Evolutionary conservation across 1,284 basidiomycete species (phyloP).

Genomic region (Hymenochaete sp.): DNA sequence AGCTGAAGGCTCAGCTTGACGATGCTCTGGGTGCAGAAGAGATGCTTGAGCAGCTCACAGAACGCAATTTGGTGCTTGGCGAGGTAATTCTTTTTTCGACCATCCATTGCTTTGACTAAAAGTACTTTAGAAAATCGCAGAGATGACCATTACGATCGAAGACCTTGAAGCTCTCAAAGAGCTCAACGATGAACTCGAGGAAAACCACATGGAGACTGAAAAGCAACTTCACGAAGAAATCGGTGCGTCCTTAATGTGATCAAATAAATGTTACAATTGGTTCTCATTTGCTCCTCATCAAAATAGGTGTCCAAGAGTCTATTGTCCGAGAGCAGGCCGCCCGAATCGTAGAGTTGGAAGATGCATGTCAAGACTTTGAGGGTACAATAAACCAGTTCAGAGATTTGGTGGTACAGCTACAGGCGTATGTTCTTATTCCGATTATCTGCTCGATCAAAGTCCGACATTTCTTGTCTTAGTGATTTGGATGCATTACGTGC

Average conservation of each 20-base stretch:
- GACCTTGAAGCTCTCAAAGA: slow-evolving; percentile 95
- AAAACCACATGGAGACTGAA: slow-evolving; percentile 92
- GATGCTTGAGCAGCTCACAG: slow-evolving; percentile 91
- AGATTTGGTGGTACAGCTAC: slow-evolving; percentile 77
- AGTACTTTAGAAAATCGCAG: slow-evolving; percentile 76
- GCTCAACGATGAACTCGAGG: slow-evolving; percentile 94
- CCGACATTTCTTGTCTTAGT: slow-evolving; percentile 32
- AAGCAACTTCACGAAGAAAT: slow-evolving; percentile 87
- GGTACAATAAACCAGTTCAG: slow-evolving; percentile 84
- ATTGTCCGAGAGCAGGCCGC: slow-evolving; percentile 60
- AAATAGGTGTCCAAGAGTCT: slow-evolving; percentile 59
- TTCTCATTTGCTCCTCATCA: neutral
- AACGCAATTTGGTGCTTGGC: slow-evolving; percentile 84
- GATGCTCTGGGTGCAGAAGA: slow-evolving; percentile 94
- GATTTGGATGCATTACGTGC: slow-evolving; percentile 77
- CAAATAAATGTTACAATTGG: neutral
- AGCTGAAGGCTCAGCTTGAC: slow-evolving; percentile 91
- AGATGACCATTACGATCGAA: slow-evolving; percentile 91
- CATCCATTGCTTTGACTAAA: slow-evolving; percentile 1
- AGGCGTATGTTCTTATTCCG: slow-evolving; percentile 44
- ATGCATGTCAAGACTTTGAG: slow-evolving; percentile 77
- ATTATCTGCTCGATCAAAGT: neutral
- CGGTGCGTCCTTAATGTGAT: slow-evolving; percentile 37
- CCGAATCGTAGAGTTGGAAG: slow-evolving; percentile 64
- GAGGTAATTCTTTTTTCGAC: slow-evolving; percentile 45